Conservation (phyloP, 2,329 filamentous ascomycete genomes). For the Zymoseptoria brevis region DNA sequence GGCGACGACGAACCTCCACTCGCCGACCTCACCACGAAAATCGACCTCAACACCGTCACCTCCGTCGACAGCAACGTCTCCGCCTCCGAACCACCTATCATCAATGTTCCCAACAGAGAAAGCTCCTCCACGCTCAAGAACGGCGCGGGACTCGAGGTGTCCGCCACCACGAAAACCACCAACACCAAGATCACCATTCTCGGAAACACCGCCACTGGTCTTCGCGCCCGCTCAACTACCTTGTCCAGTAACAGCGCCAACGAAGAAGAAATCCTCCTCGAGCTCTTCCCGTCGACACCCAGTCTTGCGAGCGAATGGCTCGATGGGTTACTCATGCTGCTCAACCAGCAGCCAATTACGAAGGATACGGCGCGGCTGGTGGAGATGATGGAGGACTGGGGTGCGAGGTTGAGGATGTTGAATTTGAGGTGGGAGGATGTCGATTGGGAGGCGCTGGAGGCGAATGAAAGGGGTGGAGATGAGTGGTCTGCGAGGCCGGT, state of each 20-base stretch:
- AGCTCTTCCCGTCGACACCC: slow-evolving; percentile 72
- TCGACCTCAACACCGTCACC: slow-evolving; percentile 80
- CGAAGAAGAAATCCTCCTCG: slow-evolving; percentile 65
- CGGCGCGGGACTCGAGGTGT: slow-evolving; percentile 6
- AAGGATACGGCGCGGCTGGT: slow-evolving; percentile 88
- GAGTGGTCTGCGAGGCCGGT: slow-evolving; percentile 41
- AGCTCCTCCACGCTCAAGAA: slow-evolving; percentile 20
- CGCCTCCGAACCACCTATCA: slow-evolving; percentile 48
- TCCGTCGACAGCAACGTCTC: slow-evolving; percentile 92
- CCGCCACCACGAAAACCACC: slow-evolving; percentile 23
- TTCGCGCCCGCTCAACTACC: slow-evolving; percentile 1
- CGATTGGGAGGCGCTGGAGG: slow-evolving; percentile 38
- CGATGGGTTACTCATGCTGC: slow-evolving; percentile 86
- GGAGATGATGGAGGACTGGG: slow-evolving; percentile 77
- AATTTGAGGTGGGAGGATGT: slow-evolving; percentile 86
- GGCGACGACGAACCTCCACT: slow-evolving; percentile 57
- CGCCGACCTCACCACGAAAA: slow-evolving; percentile 67
- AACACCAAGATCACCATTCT: slow-evolving; percentile 89
- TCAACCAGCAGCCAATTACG: slow-evolving; percentile 95
- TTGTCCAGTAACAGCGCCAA: neutral
- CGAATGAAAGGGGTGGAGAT: slow-evolving; percentile 18
- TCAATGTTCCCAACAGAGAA: slow-evolving; percentile 34
- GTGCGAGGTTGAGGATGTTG: slow-evolving; percentile 81
- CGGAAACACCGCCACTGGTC: slow-evolving; percentile 37
- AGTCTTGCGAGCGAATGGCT: slow-evolving; percentile 91